These are phyloP conservation scores for Boletus fagicola DNA, from an alignment of 768 basidiomycete species.

Conservation along the genomic window DNA sequence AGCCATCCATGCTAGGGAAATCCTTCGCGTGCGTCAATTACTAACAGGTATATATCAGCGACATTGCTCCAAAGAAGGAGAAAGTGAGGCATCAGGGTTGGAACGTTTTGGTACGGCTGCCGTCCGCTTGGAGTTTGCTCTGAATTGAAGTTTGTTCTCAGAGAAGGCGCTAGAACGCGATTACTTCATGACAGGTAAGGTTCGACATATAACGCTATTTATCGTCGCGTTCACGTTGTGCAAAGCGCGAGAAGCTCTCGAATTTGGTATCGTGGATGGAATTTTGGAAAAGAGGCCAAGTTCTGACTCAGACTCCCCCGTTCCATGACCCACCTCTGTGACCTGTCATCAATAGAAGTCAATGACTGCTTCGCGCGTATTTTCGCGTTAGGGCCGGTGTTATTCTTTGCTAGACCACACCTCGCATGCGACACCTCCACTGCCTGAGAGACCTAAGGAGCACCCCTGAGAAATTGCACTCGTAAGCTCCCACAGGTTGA, in stretches of 20 bases:
- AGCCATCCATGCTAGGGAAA: slow-evolving; percentile 96
- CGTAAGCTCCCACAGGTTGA: slow-evolving; percentile 20
- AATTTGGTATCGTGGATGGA: slow-evolving; percentile 92
- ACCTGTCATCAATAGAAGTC: slow-evolving; percentile 14
- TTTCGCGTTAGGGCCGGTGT: slow-evolving; percentile 6
- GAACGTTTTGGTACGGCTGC: slow-evolving; percentile 70
- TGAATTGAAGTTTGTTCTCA: slow-evolving; percentile 34
- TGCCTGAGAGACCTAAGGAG: slow-evolving; percentile 13
- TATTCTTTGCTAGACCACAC: slow-evolving; percentile 3
- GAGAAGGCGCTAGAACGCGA: slow-evolving; percentile 90
- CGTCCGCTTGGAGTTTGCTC: slow-evolving; percentile 23
- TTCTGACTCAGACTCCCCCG: slow-evolving; percentile 38
- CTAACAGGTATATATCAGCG: slow-evolving; percentile 87
- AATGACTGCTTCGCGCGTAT: slow-evolving; percentile 7
- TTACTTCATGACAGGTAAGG: slow-evolving; percentile 88
- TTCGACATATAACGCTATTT: slow-evolving; percentile 9
- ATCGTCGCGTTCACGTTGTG: slow-evolving; percentile 25
- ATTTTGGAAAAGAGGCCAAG: slow-evolving; percentile 78
- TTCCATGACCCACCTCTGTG: slow-evolving; percentile 18
- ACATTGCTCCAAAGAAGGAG: slow-evolving; percentile 72
- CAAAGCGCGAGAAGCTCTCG: slow-evolving; percentile 79
- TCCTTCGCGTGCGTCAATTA: slow-evolving; percentile 79
- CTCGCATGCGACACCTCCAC: slow-evolving; percentile 1
- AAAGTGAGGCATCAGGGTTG: slow-evolving; percentile 61
- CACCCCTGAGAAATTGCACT: slow-evolving; percentile 13